Conservation (phyloP, 192 early-diverging fungal genomes). For the Coemansia nantahalensis region DNA sequence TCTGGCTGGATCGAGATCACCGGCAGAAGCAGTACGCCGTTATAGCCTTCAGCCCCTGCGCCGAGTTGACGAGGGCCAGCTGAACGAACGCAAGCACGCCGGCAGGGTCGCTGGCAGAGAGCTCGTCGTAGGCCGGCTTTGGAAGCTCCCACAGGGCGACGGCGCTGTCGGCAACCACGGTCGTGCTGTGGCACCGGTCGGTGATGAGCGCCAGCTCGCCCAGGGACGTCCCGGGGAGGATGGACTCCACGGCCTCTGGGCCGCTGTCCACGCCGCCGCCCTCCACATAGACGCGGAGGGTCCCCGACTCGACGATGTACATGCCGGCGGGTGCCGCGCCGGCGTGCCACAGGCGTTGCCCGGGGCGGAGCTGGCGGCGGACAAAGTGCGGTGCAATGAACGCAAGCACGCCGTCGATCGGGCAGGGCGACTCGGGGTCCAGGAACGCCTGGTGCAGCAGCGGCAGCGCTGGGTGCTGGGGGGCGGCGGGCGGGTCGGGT, state of each 20-base stretch:
- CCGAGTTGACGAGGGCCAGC: conserved; percentile 71
- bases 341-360: conserved; percentile 65
- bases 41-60: conserved; percentile 55
- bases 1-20: conserved; percentile 1
- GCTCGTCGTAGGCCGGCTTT: conserved; percentile 61
- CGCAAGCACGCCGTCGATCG: conserved; percentile 57
- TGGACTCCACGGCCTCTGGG: conserved; percentile 65
- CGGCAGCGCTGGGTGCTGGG: conserved; percentile 43
- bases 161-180: conserved; percentile 62
- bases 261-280: conserved; percentile 20
- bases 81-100: conserved; percentile 74
- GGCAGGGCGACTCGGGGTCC: conserved; percentile 55
- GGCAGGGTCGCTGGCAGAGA: conserved; percentile 66
- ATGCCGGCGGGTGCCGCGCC: conserved; percentile 61
- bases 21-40: conserved; percentile 55
- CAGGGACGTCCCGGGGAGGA: conserved; percentile 87
- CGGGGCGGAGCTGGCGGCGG: conserved; percentile 53
- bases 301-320: conserved; percentile 76
- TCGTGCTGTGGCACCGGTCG: conserved; percentile 53
- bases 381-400: conserved; percentile 65
- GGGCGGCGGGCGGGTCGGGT: conserved; percentile 1
- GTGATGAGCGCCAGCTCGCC: conserved; percentile 86
- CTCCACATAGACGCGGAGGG: conserved; percentile 57
- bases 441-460: conserved; percentile 64
- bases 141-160: conserved; percentile 74